phyloP scores from a whole-genome alignment of 83 land plant species.

The Thuja plicata region DNA sequence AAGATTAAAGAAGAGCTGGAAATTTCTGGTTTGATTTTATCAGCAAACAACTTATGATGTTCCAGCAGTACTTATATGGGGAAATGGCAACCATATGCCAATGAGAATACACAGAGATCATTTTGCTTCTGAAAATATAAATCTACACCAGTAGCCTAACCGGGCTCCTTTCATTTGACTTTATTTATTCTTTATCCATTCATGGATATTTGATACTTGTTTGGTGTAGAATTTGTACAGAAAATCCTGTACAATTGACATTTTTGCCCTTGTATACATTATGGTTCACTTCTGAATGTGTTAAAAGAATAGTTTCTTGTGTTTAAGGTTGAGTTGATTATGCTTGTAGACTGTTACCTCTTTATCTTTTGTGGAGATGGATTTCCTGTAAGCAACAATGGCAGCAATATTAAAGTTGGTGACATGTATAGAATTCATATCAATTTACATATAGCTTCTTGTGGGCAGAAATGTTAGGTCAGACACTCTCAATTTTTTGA shows the following conservation, averaged over 20 bases:
- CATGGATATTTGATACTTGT: not conserved
- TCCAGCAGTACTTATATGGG: not conserved
- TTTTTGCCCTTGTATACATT: not conserved
- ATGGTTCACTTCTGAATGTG: constrained; percentile 1
- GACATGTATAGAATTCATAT: too few relatives aligned
- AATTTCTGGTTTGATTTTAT: constrained; percentile 5
- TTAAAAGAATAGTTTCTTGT: too few relatives aligned
- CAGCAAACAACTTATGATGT: constrained; percentile 1
- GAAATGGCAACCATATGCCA: not conserved
- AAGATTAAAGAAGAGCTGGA: not conserved
- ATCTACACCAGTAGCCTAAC: too few relatives aligned
- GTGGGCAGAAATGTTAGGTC: not conserved
- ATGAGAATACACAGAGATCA: constrained; percentile 5
- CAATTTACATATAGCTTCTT: not conserved
- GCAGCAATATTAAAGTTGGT: not conserved
- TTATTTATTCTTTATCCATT: not conserved
- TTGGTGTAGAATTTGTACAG: constrained; percentile 1
- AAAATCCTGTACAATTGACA: not conserved
- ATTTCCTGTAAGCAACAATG: not conserved
- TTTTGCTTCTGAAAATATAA: too few relatives aligned
- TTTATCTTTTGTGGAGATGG: too few relatives aligned
- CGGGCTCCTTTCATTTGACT: not conserved
- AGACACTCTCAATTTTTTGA: not conserved
- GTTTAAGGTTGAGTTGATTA: not conserved
- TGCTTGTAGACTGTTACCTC: not conserved